phyloP scores from a whole-genome alignment of 2,329 filamentous ascomycete species.

The Cercospora sp. region DNA sequence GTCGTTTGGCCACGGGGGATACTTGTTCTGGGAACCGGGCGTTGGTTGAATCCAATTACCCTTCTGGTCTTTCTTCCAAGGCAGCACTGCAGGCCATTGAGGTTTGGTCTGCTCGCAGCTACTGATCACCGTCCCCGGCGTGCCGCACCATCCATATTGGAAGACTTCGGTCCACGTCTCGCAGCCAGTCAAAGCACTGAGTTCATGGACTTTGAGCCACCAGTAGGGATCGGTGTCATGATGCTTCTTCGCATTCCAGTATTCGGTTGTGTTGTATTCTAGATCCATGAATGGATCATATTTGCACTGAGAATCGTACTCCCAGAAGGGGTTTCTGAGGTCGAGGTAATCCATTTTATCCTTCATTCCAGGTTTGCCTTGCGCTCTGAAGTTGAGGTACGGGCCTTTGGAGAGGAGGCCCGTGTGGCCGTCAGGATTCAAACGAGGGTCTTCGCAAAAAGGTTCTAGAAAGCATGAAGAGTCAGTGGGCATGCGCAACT shows the following conservation, averaged over 20 bases:
- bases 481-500: not conserved
- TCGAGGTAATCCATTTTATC: not conserved
- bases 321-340: not conserved
- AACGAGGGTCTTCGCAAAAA: conserved; percentile 4
- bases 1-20: conserved; percentile 4
- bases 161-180: not conserved
- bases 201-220: not conserved
- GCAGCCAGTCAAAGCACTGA: not conserved
- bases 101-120: not conserved
- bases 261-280: not conserved
- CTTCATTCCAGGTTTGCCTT: not conserved
- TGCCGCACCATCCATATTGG: not conserved
- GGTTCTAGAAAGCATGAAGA: not conserved
- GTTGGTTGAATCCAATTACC: not conserved
- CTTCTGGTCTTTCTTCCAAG: not conserved
- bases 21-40: not conserved
- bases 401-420: not conserved
- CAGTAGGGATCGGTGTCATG: not conserved
- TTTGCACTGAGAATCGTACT: conserved; percentile 4
- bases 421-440: not conserved
- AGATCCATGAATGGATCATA: conserved; percentile 1
- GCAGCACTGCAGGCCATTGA: not conserved
- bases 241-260: not conserved
- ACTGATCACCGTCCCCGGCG: not conserved
- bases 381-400: not conserved